Base-by-base conservation (phyloP, 192 early-diverging fungal genomes). In the Coemansia sp. region DNA sequence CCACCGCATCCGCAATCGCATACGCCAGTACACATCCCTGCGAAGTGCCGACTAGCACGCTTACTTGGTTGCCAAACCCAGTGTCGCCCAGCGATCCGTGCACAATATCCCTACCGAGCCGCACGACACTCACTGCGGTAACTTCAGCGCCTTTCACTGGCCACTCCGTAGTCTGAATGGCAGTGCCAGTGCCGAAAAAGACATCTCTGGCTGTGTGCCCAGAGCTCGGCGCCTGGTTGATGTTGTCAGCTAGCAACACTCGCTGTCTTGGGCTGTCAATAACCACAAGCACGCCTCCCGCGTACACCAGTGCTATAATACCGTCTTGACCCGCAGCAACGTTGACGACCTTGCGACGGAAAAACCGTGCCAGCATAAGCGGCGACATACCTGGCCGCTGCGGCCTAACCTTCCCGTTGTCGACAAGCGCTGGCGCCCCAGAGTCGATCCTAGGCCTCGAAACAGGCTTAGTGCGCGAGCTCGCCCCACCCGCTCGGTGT, bases 341-440 rank as follows among this genome's bases (percentile, higher is more conserved):
- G n/a, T 53, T 40, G 24, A 45, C 29, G 27, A 77, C 48, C 6
- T 50, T 32, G 11, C 71, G 46, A 29, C 50, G 50, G 38, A 53
- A 70, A 50, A 82, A 77, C 11, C 79, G 64, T 0, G 65, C 64
- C 44, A 82, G 46, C 75, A 82, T 77, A 59, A 77, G 76, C n/a
- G 79, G 79, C 61, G 64, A 27, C 3, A 76, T 27, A 24, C 48
- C 62, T 19, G 64, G 53, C 39, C 31, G 60, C 22, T 36, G 46
- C 42, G 50, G 64, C 27, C 13, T 62, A 10, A 51, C 53, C 17
- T 61, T 45, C 31, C 13, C 36, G 22, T 2, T 22, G 27, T 68
- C 51, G 29, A 34, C 53, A 20, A 22, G 19, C 19, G 63, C 41
- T 27, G 44, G 24, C 3, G 64, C 56, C 8, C 62, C 56, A 12